Percentiles rank a stretch among this genome's conserved stretches.
These are phyloP conservation scores for Aspergillus flavus DNA, from an alignment of 2,329 filamentous ascomycete species.

Conservation along the genomic window DNA sequence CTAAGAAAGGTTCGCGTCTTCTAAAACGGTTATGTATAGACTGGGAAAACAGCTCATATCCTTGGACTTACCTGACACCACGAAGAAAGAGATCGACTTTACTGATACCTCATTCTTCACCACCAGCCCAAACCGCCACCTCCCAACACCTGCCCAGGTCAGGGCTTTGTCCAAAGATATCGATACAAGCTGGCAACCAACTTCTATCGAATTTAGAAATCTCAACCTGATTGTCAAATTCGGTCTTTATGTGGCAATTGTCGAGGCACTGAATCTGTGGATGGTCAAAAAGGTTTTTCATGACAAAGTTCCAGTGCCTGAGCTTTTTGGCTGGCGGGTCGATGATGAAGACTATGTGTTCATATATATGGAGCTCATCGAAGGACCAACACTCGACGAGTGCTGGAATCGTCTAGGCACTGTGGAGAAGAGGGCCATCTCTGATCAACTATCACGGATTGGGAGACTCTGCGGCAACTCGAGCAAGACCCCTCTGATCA, in stretches of 20 bases:
- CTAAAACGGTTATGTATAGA: not conserved
- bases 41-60: not conserved
- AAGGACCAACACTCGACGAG: slow-evolving; percentile 29
- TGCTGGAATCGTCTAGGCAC: slow-evolving; percentile 25
- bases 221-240: slow-evolving; percentile 29
- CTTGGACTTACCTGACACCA: slow-evolving; percentile 9
- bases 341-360: slow-evolving; percentile 26
- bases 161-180: slow-evolving; percentile 3
- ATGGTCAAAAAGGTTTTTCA: slow-evolving; percentile 22
- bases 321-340: slow-evolving; percentile 40
- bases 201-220: slow-evolving; percentile 20
- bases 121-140: not conserved
- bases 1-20: too few species aligned
- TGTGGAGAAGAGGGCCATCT: slow-evolving; percentile 18
- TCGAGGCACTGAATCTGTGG: slow-evolving; percentile 30
- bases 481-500: slow-evolving; percentile 21
- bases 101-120: slow-evolving; percentile 29
- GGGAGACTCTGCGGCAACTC: slow-evolving; percentile 19
- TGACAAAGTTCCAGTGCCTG: slow-evolving; percentile 36
- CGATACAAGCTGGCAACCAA: slow-evolving; percentile 1
- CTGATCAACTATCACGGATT: slow-evolving; percentile 22
- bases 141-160: not conserved
- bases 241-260: slow-evolving; percentile 21
- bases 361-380: slow-evolving; percentile 38
- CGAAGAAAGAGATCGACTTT: slow-evolving; percentile 28